A percentile compares a stretch with the other conserved stretches of the same genome.
phyloP scores from a whole-genome alignment of 345 rosid species.

The Dimocarpus longan region DNA sequence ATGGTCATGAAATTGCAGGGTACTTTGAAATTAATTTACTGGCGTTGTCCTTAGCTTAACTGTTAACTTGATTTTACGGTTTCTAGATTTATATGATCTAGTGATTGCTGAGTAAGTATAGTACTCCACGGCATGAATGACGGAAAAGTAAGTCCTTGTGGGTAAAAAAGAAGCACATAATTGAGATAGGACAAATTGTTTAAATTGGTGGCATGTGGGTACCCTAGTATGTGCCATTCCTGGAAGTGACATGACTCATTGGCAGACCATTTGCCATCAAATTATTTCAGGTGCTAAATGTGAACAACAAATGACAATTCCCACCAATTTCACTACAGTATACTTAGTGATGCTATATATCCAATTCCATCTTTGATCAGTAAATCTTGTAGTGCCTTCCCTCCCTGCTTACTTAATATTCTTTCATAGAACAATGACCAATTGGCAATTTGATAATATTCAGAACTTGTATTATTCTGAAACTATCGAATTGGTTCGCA shows the following conservation, averaged over 20 bases:
- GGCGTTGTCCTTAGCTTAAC: neutral
- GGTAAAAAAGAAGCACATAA: constrained; percentile 16
- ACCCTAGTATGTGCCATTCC: constrained; percentile 22
- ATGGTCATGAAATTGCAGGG: neutral
- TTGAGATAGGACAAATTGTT: neutral
- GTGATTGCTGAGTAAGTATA: constrained; percentile 28
- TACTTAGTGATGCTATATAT: neutral
- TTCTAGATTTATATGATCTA: constrained; percentile 4
- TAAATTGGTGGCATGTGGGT: constrained; percentile 22
- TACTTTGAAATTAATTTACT: neutral
- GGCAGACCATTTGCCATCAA: neutral
- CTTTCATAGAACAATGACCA: no score
- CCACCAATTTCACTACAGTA: constrained; percentile 11
- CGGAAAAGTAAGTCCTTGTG: constrained; percentile 13
- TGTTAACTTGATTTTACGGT: neutral
- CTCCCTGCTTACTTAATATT: no score
- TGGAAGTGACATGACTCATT: constrained; percentile 18
- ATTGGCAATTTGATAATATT: no score
- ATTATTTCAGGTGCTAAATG: constrained; percentile 17
- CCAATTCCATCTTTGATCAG: neutral
- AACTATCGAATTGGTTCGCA: neutral
- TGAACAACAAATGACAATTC: constrained; percentile 13
- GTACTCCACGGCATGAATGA: constrained; percentile 25
- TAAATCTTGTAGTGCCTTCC: no score
- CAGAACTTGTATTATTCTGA: neutral